Percentiles rank a stretch among this genome's conserved stretches.
phyloP scores from a whole-genome alignment of 2,329 filamentous ascomycete species.

The Lachnellula suecica region DNA sequence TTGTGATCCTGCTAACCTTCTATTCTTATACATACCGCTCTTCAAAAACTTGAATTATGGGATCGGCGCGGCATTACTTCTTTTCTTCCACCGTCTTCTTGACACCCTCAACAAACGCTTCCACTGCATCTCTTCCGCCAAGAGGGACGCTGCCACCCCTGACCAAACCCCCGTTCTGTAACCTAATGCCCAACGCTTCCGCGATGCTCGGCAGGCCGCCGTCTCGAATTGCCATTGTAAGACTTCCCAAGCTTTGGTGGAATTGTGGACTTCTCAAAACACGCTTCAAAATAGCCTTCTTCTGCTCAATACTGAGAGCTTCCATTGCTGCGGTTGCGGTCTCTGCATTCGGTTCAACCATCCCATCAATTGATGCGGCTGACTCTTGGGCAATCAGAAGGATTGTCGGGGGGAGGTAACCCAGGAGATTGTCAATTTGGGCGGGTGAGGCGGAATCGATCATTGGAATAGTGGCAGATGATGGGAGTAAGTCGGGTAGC shows the following conservation, averaged over 20 bases:
- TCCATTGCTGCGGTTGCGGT: constrained; percentile 72
- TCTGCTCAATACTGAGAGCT: constrained; percentile 71
- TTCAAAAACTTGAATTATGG: not conserved
- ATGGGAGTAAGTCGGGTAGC: constrained; percentile 80
- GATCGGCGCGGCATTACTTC: constrained; percentile 11
- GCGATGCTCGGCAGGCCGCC: constrained; percentile 88
- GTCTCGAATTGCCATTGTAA: constrained; percentile 86
- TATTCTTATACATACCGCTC: not conserved
- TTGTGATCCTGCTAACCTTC: not conserved
- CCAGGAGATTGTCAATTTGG: constrained; percentile 73
- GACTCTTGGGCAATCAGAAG: constrained; percentile 73
- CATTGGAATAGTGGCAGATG: constrained; percentile 75
- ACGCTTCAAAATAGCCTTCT: constrained; percentile 76
- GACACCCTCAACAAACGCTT: constrained; percentile 88
- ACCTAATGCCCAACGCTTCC: constrained; percentile 77
- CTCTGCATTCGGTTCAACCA: constrained; percentile 66
- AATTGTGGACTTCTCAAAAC: constrained; percentile 91
- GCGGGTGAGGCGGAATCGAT: constrained; percentile 58
- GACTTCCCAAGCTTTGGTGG: constrained; percentile 76
- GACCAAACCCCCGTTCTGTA: constrained; percentile 83
- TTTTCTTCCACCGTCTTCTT: constrained; percentile 72
- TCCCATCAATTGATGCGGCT: constrained; percentile 53
- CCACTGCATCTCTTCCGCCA: constrained; percentile 83
- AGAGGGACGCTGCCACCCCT: constrained; percentile 77
- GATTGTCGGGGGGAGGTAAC: constrained; percentile 75